Evolutionary conservation across 306 rosid genomes (phyloP), one percentile per base, ranked within the genome.

Genomic region (Glycyrrhiza uralensis): DNA sequence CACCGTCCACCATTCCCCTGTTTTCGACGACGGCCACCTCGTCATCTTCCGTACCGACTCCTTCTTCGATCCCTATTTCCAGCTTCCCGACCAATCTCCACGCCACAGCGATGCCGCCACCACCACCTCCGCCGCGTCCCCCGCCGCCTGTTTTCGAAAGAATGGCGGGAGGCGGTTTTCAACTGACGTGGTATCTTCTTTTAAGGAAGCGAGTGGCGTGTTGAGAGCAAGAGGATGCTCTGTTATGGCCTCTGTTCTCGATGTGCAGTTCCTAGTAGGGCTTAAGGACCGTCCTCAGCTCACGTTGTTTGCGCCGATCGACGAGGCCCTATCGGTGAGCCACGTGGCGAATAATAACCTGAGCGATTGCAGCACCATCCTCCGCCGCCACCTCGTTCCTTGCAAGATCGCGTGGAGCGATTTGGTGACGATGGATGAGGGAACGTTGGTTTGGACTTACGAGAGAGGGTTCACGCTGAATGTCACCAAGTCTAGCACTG

Each of bases 391-490:
- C 8, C 78, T 84, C 7, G 81, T 79, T 4, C 91, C 87, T 7
- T 86, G 91, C 90, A 64, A 23, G 84, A 50, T 88, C 32, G n/a
- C 4, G 47, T 80, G 91, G 89, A 65, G 5, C 4, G 84, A 86
- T 58, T 59, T 89, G 77, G 74, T 19, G n/a, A 9, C 12, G 2
- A 30, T 83, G 4, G 44, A 35, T 0, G 82, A 84, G 6, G 87
- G 87, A 39, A 42, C 82, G 10, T 33, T 46, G 26, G 6, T 89
- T 39, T 19, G 24, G 66, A 86, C 82, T 13, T 78, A 82, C 35
- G 33, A 82, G 67, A 24, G 26, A 14, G 91, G 85, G 32, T 84
- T 65, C 30, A 6, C 14, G 11, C 47, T 89, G 45, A 82, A 70
- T 2, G 70, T 89, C 5, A 80, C 80, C 0, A 39, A 79, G 4